Evolutionary conservation across 1,284 basidiomycete genomes (phyloP), one percentile per base, ranked within the genome.

Genomic region (Ustilago vetiveriae): DNA sequence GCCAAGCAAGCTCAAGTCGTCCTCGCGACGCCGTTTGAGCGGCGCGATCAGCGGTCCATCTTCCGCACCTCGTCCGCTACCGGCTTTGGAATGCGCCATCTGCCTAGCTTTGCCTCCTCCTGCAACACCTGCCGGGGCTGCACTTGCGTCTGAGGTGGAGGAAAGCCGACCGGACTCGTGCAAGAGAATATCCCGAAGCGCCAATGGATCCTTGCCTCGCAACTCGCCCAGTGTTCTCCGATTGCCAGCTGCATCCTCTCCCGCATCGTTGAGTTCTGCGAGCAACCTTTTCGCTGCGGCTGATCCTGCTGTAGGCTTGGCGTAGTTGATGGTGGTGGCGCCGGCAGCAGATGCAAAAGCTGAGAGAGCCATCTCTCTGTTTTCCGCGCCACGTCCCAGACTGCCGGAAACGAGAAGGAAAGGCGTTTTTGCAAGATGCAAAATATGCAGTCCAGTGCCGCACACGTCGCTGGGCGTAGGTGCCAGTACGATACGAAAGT

Each of bases 31-130:
- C 10, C 73, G 43, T 35, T 74, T 75, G 22, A 57, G 46, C 13
- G 67, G 58, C 16, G 59, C 56, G 17, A 74, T 45, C 29, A 75
- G 46, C 11, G 73, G 73, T 6, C 69, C 72, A 24, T 75, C 73
- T 49, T 75, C 73, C 3, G 50, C 67, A 22, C 59, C 65, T n/a
- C 43, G 32, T 30, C 51, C 49, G 13, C 43, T 32, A 4, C 51
- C 56, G n/a, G 52, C 56, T 4, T 38, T 54, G 6, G 50, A 49
- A 8, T 35, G 39, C 22, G 42, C 24, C 70, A 75, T 74, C 22
- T 60, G 63, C 36, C 71, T 59, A 11, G 54, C 66, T 40, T 69
- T 72, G 27, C 63, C 72, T 5, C 72, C 73, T 30, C 66, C 66
- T 3, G 59, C 66, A 14, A 64, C 66, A 23, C 66, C 59, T 4